Conservation (phyloP, 345 rosid genomes). For the Gossypium turneri region DNA sequence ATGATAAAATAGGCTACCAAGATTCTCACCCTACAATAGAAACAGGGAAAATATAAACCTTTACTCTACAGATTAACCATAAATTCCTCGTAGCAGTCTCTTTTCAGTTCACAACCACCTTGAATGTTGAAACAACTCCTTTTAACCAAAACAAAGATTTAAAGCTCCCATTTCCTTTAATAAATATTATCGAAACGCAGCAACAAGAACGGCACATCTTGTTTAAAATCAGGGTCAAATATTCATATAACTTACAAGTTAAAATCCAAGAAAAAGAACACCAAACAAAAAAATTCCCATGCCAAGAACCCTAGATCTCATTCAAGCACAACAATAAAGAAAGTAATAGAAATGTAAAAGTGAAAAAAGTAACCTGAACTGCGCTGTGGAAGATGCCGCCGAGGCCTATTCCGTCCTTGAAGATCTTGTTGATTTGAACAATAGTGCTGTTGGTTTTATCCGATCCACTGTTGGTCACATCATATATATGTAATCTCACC, state of each 20-base stretch:
- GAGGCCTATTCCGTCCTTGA: slow-evolving; percentile 87
- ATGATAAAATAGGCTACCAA: neutral
- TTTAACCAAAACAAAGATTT: neutral
- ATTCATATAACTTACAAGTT: neutral
- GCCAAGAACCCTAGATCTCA: slow-evolving; percentile 29
- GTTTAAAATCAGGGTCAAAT: neutral
- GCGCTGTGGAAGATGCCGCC: slow-evolving; percentile 99
- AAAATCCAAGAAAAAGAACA: neutral
- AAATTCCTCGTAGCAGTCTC: neutral
- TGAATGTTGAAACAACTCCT: neutral
- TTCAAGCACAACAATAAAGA: neutral
- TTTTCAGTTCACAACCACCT: neutral
- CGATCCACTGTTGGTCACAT: slow-evolving; percentile 96
- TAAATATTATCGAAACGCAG: neutral
- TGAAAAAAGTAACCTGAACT: slow-evolving; percentile 53
- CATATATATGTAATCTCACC: slow-evolving; percentile 79
- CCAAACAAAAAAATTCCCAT: neutral
- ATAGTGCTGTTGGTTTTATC: slow-evolving; percentile 92
- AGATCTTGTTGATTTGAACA: slow-evolving; percentile 85
- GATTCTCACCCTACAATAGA: neutral
- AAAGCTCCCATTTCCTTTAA: neutral
- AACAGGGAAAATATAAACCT: neutral
- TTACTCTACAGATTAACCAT: neutral
- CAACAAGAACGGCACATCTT: neutral
- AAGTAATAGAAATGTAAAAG: neutral